Evolutionary conservation across 495 filamentous ascomycete genomes (phyloP), one percentile per base, ranked within the genome.

Genomic region (Bryoglossum gracile): DNA sequence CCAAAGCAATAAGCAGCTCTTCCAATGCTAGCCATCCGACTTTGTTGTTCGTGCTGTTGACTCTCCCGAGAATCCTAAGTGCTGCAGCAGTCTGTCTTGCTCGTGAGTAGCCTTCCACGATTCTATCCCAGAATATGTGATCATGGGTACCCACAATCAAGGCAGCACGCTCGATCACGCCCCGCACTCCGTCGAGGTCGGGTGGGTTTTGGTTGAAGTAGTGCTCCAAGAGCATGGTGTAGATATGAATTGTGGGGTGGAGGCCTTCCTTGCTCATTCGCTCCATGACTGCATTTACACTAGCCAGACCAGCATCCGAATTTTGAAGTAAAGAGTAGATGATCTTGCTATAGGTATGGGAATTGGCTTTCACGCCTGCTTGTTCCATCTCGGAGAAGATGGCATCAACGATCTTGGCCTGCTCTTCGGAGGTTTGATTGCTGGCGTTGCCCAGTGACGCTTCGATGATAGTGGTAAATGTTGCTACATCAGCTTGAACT

Each of bases 171-270:
- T 66, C 42, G 51, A 81, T 74, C 5, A 87, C 63, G 8, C 65
- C 46, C 17, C 75, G 71, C 24, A 86, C 71, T 18, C 76, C 77
- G 1, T 59, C 63, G 21, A 83, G 54, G 56, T 86, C 68, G 2
- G 82, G 79, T 8, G 76, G 74, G n/a, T 59, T 11, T 51, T 59
- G 69, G 3, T 62, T 32, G 59, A 88, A 87, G 63, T 81, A 80
- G 64, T 83, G 65, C n/a, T 77, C 72, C n/a, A 82, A 58, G 6
- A 90, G 69, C 56, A 80, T 80, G 21, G 84, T 86, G 69, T 84
- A 85, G 56, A 87, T 73, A 45, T 83, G 73, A 4, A 73, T 55
- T 2, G 71, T 72, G 0, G 80, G 70, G 53, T 71, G 62, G 23
- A 84, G 51, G 8, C 69, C 69, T 36, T 67, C 58, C 3, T 43